Conservation (phyloP, 495 filamentous ascomycete genomes). For the Aspergillus sclerotiicarbonarius region DNA sequence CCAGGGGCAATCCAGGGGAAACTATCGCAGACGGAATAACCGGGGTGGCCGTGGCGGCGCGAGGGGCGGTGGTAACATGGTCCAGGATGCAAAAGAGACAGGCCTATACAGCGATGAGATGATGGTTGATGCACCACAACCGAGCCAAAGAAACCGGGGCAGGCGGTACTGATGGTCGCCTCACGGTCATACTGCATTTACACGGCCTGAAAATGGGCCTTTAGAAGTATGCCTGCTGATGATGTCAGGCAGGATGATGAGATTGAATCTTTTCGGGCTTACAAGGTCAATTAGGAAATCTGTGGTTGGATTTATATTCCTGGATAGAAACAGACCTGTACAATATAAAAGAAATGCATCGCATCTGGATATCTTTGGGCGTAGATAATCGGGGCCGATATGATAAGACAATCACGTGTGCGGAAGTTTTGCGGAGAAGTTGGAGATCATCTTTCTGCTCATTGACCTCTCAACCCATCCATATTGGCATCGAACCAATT, state of each 20-base stretch:
- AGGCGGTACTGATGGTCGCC: slow-evolving; percentile 7
- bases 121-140: slow-evolving; percentile 40
- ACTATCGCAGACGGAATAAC: slow-evolving; percentile 13
- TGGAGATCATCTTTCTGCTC: slow-evolving; percentile 12
- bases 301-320: too few relatives aligned
- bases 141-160: slow-evolving; percentile 23
- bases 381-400: slow-evolving; percentile 19
- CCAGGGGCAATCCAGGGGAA: slow-evolving; percentile 1
- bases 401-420: slow-evolving; percentile 27
- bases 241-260: too few relatives aligned
- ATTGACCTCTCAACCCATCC: background rate
- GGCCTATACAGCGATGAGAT: slow-evolving; percentile 45
- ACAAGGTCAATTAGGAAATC: too few relatives aligned
- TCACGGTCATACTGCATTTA: too few relatives aligned
- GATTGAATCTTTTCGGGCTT: too few relatives aligned
- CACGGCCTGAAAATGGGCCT: too few relatives aligned
- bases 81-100: slow-evolving; percentile 17
- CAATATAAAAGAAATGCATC: background rate
- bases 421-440: slow-evolving; percentile 32
- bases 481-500: background rate
- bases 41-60: slow-evolving; percentile 13
- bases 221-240: too few relatives aligned
- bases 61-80: slow-evolving; percentile 9
- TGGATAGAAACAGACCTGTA: too few relatives aligned
- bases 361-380: background rate